Conservation (phyloP, 2,329 filamentous ascomycete species). For the Piedraia hortae region DNA sequence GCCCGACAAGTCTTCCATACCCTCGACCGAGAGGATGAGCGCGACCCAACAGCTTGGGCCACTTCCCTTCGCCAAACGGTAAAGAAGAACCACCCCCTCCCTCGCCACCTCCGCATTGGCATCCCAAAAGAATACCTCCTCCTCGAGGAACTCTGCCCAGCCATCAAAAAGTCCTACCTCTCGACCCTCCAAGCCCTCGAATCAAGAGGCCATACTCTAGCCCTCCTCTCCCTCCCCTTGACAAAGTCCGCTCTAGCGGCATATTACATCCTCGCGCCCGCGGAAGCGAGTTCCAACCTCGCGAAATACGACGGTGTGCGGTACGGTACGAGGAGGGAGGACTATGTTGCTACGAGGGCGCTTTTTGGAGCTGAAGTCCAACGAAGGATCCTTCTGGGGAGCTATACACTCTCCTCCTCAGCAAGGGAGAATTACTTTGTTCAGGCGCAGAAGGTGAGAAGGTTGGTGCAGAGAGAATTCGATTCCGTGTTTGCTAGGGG, state of each 20-base stretch:
- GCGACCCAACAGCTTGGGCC: slow-evolving; percentile 49
- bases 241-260: slow-evolving; percentile 69
- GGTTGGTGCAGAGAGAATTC: slow-evolving; percentile 67
- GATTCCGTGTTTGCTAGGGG: slow-evolving; percentile 42
- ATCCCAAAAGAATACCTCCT: slow-evolving; percentile 69
- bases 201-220: slow-evolving; percentile 38
- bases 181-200: slow-evolving; percentile 31
- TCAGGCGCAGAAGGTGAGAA: slow-evolving; percentile 66
- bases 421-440: slow-evolving; percentile 94
- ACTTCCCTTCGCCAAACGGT: slow-evolving; percentile 18
- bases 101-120: slow-evolving; percentile 22
- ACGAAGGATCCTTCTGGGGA: slow-evolving; percentile 62
- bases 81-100: slow-evolving; percentile 1
- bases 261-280: slow-evolving; percentile 86
- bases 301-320: slow-evolving; percentile 94
- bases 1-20: slow-evolving; percentile 18
- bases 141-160: slow-evolving; percentile 45
- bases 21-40: slow-evolving; percentile 32
- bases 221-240: slow-evolving; percentile 52
- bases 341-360: slow-evolving; percentile 35
- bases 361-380: slow-evolving; percentile 64
- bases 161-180: slow-evolving; percentile 44
- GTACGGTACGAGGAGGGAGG: too few relatives aligned
- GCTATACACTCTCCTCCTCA: slow-evolving; percentile 68
- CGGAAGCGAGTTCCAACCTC: slow-evolving; percentile 84